A percentile compares a stretch with the other conserved stretches of the same genome.
Conservation (phyloP, 805 yeast genomes). For the Suhomyces sp. region DNA sequence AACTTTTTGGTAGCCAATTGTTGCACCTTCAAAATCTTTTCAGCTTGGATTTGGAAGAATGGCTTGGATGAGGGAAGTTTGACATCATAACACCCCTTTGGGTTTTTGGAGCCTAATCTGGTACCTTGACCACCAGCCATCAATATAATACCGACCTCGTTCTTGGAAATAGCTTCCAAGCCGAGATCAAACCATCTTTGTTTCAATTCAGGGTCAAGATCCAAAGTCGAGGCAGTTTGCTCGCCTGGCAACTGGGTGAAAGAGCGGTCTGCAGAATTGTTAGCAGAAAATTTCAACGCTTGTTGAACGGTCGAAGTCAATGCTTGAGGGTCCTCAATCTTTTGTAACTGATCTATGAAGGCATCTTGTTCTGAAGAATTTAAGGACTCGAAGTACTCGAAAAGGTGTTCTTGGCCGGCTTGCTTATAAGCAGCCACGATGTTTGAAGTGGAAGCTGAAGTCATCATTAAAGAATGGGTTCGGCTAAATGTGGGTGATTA, state of each 20-base stretch:
- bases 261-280: constrained; percentile 18
- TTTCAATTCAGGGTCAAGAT: constrained; percentile 29
- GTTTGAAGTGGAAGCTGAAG: constrained; percentile 7
- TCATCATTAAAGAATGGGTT: background rate
- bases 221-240: constrained; percentile 48
- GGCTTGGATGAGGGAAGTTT: constrained; percentile 81
- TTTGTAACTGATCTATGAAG: constrained; percentile 41
- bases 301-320: constrained; percentile 41
- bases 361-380: constrained; percentile 26
- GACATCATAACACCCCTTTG: constrained; percentile 93
- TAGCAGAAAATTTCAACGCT: constrained; percentile 43
- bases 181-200: constrained; percentile 53
- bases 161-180: constrained; percentile 58
- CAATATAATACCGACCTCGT: constrained; percentile 82
- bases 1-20: constrained; percentile 42
- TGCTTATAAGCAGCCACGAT: constrained; percentile 30
- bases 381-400: constrained; percentile 45
- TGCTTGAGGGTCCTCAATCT: constrained; percentile 39
- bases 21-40: constrained; percentile 67
- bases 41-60: constrained; percentile 90
- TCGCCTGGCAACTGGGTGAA: constrained; percentile 50
- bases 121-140: constrained; percentile 99
- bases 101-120: constrained; percentile 81
- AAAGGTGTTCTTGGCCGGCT: constrained; percentile 55
- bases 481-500: background rate